Evolutionary conservation across 495 filamentous ascomycete species (phyloP), one percentile per base, ranked within the genome.

Genomic region (Aspergillus indologenus): DNA sequence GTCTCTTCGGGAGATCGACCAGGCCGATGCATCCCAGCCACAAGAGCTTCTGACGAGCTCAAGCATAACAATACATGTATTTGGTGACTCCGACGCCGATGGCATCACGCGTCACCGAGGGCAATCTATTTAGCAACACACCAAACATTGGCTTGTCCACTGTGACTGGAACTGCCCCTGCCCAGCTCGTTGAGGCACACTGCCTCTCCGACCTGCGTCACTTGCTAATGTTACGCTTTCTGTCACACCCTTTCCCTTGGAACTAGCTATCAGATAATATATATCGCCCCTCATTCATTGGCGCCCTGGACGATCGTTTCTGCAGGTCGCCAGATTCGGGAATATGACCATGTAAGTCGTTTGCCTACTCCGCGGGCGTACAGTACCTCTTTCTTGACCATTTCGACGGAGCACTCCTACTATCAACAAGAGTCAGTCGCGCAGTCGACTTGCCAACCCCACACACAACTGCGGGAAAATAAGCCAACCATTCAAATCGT

Each of bases 1-100:
- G 44, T 23, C 58, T n/a, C 34, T 52, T 14, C 45, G 40, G 58
- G 21, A 53, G 53, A 55, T 60, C 45, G 46, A 55, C 49, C 24
- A 23, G 17, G 43, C 48, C 24, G 40, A 40, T 45, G 17, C 47
- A 19, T 8, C 47, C 11, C 14, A 7, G 19, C 9, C 20, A 7
- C 21, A 24, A n/a, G 22, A 50, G 20, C 19, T 19, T 14, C 11
- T 11, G 7, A 23, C 46, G 19, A 4, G 23, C 22, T 48, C 21
- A 50, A 4, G 6, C 2, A 50, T 23, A 11, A 50, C 47, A 17
- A 29, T 9, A 9, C 9, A 29, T 3, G 26, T 29, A 29, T 11
- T 14, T 29, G 47, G 22, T 29, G 22, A 18, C 47, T 50, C 22
- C n/a, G 22, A 29, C 45, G 47, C 15, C 11, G 23, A 56, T 56